Percentiles rank a stretch among this genome's conserved stretches.
These are phyloP conservation scores for Carex cristatella DNA, from an alignment of 176 grass and related monocot genomes.

Conservation along the genomic window DNA sequence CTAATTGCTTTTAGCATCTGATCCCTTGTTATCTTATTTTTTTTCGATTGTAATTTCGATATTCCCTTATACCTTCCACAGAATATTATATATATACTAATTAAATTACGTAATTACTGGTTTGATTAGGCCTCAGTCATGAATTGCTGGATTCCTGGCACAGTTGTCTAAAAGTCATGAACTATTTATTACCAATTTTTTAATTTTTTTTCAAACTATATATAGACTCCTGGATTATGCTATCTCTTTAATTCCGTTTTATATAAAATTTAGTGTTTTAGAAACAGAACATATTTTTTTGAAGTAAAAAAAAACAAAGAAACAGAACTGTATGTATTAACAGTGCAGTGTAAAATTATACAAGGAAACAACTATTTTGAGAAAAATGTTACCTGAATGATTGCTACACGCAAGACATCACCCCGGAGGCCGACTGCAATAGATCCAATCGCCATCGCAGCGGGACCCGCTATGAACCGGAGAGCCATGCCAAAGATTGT, in stretches of 20 bases:
- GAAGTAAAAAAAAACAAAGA: neutral
- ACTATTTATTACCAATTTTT: neutral
- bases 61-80: neutral
- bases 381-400: conserved; percentile 54
- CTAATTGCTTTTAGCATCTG: conserved; percentile 29
- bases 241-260: neutral
- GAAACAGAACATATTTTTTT: neutral
- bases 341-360: neutral
- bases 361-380: neutral
- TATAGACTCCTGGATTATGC: neutral
- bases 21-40: conserved; percentile 10
- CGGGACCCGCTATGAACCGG: conserved; percentile 64
- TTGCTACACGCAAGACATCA: conserved; percentile 65
- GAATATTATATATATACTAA: neutral
- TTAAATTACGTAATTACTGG: neutral
- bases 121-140: neutral
- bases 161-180: neutral
- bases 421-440: conserved; percentile 69
- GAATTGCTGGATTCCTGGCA: neutral
- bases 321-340: neutral
- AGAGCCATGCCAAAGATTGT: conserved; percentile 55
- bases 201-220: neutral
- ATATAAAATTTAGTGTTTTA: neutral
- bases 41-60: neutral
- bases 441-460: conserved; percentile 60